Percentiles rank a stretch among this genome's conserved stretches.
These are phyloP conservation scores for Hysterangium stoloniferum DNA, from an alignment of 768 basidiomycete species.

Conservation along the genomic window DNA sequence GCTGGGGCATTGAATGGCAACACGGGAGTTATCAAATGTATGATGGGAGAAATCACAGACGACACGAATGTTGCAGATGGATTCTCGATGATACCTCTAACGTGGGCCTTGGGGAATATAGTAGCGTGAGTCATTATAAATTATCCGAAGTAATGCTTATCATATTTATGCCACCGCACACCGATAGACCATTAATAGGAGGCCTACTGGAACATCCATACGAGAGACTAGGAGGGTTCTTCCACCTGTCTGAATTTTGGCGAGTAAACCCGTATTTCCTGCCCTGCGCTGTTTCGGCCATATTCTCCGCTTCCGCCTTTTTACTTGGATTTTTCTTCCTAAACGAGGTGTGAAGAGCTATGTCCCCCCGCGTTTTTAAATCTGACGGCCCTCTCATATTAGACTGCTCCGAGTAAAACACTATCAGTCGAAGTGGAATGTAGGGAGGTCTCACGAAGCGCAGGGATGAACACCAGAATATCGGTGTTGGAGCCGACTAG, in stretches of 20 bases:
- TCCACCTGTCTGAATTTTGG: conserved; percentile 51
- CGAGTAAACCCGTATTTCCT: conserved; percentile 66
- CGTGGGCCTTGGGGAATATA: conserved; percentile 37
- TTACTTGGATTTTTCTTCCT: conserved; percentile 42
- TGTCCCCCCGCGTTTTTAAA: background rate
- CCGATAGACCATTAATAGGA: conserved; percentile 55
- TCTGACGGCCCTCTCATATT: background rate
- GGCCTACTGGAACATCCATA: conserved; percentile 57
- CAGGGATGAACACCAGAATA: conserved; percentile 1
- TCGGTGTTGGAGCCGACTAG: background rate
- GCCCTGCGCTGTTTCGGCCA: conserved; percentile 45
- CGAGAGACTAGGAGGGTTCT: conserved; percentile 55
- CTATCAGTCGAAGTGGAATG: background rate
- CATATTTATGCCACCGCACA: background rate
- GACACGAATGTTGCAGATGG: conserved; percentile 59
- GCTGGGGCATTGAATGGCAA: conserved; percentile 72
- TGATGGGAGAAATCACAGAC: conserved; percentile 64
- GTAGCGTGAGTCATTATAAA: conserved; percentile 32
- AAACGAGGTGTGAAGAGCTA: conserved; percentile 38
- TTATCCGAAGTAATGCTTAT: conserved; percentile 35
- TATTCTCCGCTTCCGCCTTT: conserved; percentile 29
- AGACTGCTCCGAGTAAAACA: background rate
- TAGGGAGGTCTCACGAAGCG: background rate
- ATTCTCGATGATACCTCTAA: conserved; percentile 57
- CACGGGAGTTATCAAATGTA: conserved; percentile 64